Evolutionary conservation across 2,329 filamentous ascomycete genomes (phyloP), one percentile per base, ranked within the genome.

Genomic region (Neophaeococcomyces aloes): DNA sequence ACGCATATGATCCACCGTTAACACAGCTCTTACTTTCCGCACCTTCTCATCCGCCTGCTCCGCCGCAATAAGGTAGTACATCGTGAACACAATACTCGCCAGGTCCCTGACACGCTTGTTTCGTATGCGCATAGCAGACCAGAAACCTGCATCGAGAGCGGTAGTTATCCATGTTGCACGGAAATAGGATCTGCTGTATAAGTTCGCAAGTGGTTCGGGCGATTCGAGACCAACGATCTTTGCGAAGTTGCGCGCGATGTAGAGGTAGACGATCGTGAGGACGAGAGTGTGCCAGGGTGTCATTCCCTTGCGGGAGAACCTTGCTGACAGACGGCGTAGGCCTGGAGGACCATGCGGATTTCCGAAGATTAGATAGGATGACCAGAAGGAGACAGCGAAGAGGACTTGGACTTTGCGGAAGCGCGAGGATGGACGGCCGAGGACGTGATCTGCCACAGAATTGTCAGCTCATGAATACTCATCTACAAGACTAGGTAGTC

Each of bases 31-130:
- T 7, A 98, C 84, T 61, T 91, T 91, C 49, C 89, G 76, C 11
- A 95, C 89, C 66, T 96, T 96, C 64, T 96, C 91, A 60, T 96
- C 91, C 8, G 91, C 91, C 58, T 86, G 82, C 63, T 96, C 89
- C 0, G 91, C 87, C 11, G 88, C 86, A 42, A 96, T 75, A 50
- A 98, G 71, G 61, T 98, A 98, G 64, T 94, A 98, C 8, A 83
- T 60, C 0, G 85, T 85, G 63, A 95, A 96, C 36, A 86, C 69
- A 15, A 96, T 71, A 59, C 86, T 87, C 7, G 83, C 77, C 11
- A 94, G 59, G 60, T 96, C 88, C 30, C 87, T 75, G 32, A 94
- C 54, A 78, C 84, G 88, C 56, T 83, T 87, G 37, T 71, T 71
- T 45, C 76, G 77, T 51, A 98, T 88, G 56, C 79, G 82, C 91